Conservation (phyloP, 768 basidiomycete species). For the Pisolithus orientalis region DNA sequence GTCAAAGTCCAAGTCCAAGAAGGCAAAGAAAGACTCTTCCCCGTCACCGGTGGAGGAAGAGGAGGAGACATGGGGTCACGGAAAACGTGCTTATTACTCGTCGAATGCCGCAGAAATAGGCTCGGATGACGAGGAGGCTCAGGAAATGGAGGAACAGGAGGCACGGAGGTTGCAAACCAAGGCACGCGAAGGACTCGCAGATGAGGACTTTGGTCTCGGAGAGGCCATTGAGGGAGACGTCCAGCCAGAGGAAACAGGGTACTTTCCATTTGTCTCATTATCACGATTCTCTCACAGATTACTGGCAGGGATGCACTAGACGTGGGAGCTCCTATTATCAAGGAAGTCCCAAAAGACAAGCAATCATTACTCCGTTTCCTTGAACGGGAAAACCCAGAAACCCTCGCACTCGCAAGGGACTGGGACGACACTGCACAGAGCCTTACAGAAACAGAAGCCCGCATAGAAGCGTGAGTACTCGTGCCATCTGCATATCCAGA, state of each 20-base stretch:
- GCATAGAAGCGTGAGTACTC: conserved; percentile 45
- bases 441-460: conserved; percentile 46
- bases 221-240: conserved; percentile 42
- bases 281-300: background rate
- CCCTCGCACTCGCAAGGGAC: conserved; percentile 74
- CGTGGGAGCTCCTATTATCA: background rate
- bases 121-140: conserved; percentile 84
- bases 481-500: background rate
- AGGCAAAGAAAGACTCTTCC: conserved; percentile 5
- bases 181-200: conserved; percentile 59
- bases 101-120: conserved; percentile 78
- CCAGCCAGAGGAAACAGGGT: conserved; percentile 25
- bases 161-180: conserved; percentile 74
- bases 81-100: conserved; percentile 78
- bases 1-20: conserved; percentile 10
- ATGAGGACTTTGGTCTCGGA: conserved; percentile 80
- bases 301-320: conserved; percentile 12
- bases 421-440: conserved; percentile 67
- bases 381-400: conserved; percentile 71
- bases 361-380: conserved; percentile 56
- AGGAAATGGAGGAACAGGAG: conserved; percentile 85
- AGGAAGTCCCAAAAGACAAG: conserved; percentile 47
- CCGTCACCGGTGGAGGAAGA: conserved; percentile 19
- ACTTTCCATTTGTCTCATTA: conserved; percentile 2
- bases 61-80: conserved; percentile 77